Conservation (phyloP, 2,329 filamentous ascomycete species). For the Botryotinia calthae region DNA sequence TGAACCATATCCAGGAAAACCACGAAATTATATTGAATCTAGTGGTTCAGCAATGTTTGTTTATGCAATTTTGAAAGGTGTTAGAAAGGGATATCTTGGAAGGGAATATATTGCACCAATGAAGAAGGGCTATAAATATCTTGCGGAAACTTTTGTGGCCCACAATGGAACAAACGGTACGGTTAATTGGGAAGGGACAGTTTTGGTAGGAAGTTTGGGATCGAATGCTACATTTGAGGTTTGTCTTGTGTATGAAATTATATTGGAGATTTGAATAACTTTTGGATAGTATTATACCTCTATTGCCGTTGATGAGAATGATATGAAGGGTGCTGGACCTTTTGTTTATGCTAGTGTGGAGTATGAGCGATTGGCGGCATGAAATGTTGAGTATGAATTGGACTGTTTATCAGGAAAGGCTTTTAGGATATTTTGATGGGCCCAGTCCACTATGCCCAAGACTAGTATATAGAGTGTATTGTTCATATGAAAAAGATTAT, state of each 20-base stretch:
- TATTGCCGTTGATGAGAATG: conserved; percentile 26
- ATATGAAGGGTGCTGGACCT: conserved; percentile 32
- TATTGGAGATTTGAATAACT: background rate
- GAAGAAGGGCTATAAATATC: conserved; percentile 27
- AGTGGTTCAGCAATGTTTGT: conserved; percentile 14
- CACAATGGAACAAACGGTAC: conserved; percentile 22
- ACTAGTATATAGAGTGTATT: background rate
- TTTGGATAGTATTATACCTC: conserved; percentile 29
- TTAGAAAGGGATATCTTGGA: conserved; percentile 14
- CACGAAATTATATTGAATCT: conserved; percentile 16
- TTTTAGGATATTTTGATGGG: background rate
- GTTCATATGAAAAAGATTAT: background rate
- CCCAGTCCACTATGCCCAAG: background rate
- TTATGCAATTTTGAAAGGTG: conserved; percentile 13
- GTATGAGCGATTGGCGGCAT: conserved; percentile 21
- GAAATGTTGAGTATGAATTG: too few relatives aligned
- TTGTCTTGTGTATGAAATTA: conserved; percentile 8
- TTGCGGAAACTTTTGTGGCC: conserved; percentile 28
- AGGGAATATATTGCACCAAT: conserved; percentile 24
- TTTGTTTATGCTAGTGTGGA: conserved; percentile 32
- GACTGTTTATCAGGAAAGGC: background rate
- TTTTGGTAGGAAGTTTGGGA: conserved; percentile 29
- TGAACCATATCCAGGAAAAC: conserved; percentile 12
- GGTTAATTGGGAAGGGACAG: conserved; percentile 32
- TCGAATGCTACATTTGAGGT: conserved; percentile 30